These are phyloP conservation scores for Arthroderma sp. DNA, from an alignment of 2,329 filamentous ascomycete genomes.

Conservation along the genomic window DNA sequence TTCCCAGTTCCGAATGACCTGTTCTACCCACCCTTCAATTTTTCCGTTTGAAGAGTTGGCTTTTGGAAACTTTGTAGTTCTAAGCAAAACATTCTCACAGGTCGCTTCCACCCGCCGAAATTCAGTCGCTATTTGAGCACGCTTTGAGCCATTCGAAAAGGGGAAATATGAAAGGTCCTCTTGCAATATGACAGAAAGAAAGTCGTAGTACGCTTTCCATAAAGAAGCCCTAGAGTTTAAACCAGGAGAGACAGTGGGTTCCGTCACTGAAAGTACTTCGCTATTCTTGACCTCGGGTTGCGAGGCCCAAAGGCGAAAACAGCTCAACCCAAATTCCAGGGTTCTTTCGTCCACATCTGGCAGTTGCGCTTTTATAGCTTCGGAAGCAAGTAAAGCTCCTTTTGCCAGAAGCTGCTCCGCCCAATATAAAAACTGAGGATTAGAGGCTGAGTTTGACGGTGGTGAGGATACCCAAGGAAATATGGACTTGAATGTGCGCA, in stretches of 20 bases:
- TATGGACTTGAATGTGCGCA: conserved; percentile 53
- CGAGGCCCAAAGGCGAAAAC: conserved; percentile 36
- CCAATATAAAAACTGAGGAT: conserved; percentile 61
- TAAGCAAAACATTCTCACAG: conserved; percentile 67
- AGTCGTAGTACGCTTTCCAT: conserved; percentile 75
- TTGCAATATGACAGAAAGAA: conserved; percentile 63
- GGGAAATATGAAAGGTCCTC: conserved; percentile 28
- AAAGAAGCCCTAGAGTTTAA: conserved; percentile 36
- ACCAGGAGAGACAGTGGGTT: conserved; percentile 13
- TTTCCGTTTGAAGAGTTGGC: conserved; percentile 66
- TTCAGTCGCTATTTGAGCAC: conserved; percentile 57
- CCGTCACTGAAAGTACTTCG: conserved; percentile 10
- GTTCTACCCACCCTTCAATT: conserved; percentile 68
- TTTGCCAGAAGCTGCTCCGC: conserved; percentile 64
- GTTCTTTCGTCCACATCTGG: conserved; percentile 15
- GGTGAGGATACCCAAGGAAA: conserved; percentile 44
- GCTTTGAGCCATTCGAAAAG: conserved; percentile 29
- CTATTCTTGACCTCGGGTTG: conserved; percentile 24
- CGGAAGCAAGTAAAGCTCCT: conserved; percentile 54
- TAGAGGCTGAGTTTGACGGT: conserved; percentile 29
- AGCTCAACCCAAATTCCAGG: conserved; percentile 29
- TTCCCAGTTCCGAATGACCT: conserved; percentile 74
- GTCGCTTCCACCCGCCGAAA: conserved; percentile 63
- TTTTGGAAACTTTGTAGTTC: conserved; percentile 69
- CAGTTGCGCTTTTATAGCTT: conserved; percentile 27